Conservation (phyloP, 768 basidiomycete species). For the Phaeotremella fagi region DNA sequence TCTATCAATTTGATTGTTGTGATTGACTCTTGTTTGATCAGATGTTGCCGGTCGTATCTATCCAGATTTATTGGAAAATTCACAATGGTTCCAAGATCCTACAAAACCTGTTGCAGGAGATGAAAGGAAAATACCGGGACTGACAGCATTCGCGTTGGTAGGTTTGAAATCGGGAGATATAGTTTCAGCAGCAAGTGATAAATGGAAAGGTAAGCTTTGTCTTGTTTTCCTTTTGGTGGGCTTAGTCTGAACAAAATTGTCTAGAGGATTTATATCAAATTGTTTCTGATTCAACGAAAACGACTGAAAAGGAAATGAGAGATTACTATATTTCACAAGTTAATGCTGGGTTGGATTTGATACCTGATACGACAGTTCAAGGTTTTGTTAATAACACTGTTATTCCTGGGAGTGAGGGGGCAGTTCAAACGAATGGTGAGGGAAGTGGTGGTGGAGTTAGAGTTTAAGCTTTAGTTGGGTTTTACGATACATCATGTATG, state of each 20-base stretch:
- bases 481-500: too few species aligned
- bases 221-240: neutral
- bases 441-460: too few species aligned
- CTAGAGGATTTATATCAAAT: conserved; percentile 15
- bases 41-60: conserved; percentile 42
- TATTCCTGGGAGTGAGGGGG: too few species aligned
- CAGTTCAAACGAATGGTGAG: too few species aligned
- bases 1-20: neutral
- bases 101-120: conserved; percentile 6
- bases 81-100: conserved; percentile 21
- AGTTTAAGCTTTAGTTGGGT: too few species aligned
- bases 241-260: neutral
- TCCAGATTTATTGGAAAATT: conserved; percentile 24
- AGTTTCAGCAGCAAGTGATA: conserved; percentile 9
- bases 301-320: conserved; percentile 5
- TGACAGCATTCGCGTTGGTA: conserved; percentile 9
- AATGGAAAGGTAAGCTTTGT: conserved; percentile 35
- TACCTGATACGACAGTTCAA: too few species aligned
- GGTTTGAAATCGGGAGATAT: conserved; percentile 19
- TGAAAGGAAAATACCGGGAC: conserved; percentile 12
- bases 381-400: too few species aligned
- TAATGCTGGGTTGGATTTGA: too few species aligned
- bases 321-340: conserved; percentile 9
- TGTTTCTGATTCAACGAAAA: conserved; percentile 2
- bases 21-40: conserved; percentile 3